These are phyloP conservation scores for Blastosporella zonata DNA, from an alignment of 1,284 basidiomycete genomes.

Conservation along the genomic window DNA sequence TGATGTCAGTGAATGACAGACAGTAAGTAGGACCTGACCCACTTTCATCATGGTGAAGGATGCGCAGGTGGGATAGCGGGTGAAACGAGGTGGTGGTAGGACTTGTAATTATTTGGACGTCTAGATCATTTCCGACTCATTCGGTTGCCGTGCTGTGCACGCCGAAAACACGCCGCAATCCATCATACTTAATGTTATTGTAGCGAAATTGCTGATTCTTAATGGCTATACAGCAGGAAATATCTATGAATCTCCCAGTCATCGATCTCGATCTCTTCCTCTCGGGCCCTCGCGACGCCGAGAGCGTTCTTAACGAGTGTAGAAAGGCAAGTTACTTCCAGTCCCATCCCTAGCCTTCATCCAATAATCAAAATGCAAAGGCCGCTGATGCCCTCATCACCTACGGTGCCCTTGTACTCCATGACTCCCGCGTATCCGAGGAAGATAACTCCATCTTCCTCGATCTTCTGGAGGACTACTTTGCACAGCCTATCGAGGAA, in stretches of 20 bases:
- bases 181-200: background rate
- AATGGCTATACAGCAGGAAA: conserved; percentile 20
- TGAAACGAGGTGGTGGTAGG: conserved; percentile 15
- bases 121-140: conserved; percentile 27
- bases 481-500: conserved; percentile 61
- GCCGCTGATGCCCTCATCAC: conserved; percentile 78
- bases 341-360: conserved; percentile 6
- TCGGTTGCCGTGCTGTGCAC: conserved; percentile 28
- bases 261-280: conserved; percentile 79
- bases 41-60: conserved; percentile 58
- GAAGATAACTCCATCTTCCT: conserved; percentile 78
- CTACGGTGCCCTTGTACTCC: conserved; percentile 80
- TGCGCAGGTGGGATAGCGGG: conserved; percentile 26
- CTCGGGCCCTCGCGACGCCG: conserved; percentile 42
- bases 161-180: conserved; percentile 2
- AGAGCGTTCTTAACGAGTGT: conserved; percentile 57
- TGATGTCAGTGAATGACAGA: background rate
- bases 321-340: conserved; percentile 46
- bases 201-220: background rate
- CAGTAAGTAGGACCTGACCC: background rate
- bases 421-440: conserved; percentile 81
- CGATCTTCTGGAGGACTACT: conserved; percentile 86
- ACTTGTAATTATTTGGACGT: conserved; percentile 22
- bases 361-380: conserved; percentile 34
- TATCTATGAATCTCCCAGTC: conserved; percentile 56